Percentiles rank a stretch among this genome's conserved stretches.
Conservation (phyloP, 192 early-diverging fungal genomes). For the Backusella tuberculispora region DNA sequence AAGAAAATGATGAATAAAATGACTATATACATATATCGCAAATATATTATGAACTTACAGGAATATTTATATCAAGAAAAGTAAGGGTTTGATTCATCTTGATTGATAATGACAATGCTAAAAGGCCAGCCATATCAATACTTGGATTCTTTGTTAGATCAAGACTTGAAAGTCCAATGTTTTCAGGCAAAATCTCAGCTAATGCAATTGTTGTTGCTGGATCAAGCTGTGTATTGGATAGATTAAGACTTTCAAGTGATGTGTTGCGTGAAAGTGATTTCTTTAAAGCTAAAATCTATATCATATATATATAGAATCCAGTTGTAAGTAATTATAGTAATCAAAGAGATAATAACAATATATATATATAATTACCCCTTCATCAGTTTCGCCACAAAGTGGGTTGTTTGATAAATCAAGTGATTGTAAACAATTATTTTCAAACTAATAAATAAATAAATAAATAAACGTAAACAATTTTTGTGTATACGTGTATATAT, state of each 20-base stretch:
- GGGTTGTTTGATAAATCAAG: slow-evolving; percentile 31
- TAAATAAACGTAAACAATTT: neutral
- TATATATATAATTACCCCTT: slow-evolving; percentile 25
- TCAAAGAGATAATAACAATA: neutral
- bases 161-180: slow-evolving; percentile 64
- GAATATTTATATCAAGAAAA: slow-evolving; percentile 39
- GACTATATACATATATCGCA: neutral
- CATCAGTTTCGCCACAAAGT: slow-evolving; percentile 26
- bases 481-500: neutral
- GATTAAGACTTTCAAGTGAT: slow-evolving; percentile 13
- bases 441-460: neutral
- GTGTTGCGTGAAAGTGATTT: slow-evolving; percentile 21
- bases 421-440: slow-evolving; percentile 24
- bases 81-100: slow-evolving; percentile 80
- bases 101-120: slow-evolving; percentile 82
- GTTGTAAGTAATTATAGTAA: neutral
- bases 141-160: slow-evolving; percentile 78
- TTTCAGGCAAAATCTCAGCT: slow-evolving; percentile 85
- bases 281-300: slow-evolving; percentile 29
- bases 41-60: slow-evolving; percentile 56
- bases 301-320: neutral
- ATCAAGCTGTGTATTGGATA: slow-evolving; percentile 29
- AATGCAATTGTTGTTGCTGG: slow-evolving; percentile 66
- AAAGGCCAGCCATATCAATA: slow-evolving; percentile 81
- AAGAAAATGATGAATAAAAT: neutral